Evolutionary conservation across 2,329 filamentous ascomycete genomes (phyloP).

Genomic region (Chaetomium strumarium): DNA sequence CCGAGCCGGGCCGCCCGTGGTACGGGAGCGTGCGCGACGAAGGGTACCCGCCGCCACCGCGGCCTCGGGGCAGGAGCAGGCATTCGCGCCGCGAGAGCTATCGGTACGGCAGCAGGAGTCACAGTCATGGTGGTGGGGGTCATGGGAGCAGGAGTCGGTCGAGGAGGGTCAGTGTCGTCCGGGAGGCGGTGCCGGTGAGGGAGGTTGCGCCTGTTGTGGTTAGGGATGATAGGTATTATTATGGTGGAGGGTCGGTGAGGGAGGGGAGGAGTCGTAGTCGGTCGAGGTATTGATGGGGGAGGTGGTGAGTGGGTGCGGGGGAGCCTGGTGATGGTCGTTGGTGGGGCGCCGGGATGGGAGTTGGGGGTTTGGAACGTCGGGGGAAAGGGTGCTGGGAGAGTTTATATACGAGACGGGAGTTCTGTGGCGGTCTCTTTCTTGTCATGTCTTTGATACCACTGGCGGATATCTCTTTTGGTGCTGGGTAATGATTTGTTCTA

Average conservation of each 20-base stretch:
- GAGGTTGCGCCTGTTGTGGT: slow-evolving; percentile 7
- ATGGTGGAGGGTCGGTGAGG: too few species aligned
- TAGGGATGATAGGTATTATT: background rate
- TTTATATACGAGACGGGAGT: too few species aligned
- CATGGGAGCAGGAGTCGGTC: slow-evolving; percentile 2
- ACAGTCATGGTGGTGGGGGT: slow-evolving; percentile 2
- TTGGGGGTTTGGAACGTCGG: too few species aligned
- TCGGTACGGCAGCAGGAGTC: background rate
- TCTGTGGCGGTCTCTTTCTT: too few species aligned
- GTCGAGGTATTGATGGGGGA: background rate
- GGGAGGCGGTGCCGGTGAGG: slow-evolving; percentile 11
- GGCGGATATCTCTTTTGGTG: too few species aligned
- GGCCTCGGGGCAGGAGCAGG: background rate
- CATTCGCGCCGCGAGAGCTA: background rate
- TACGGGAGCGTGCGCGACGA: slow-evolving; percentile 29
- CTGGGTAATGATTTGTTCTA: too few species aligned
- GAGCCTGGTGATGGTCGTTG: too few species aligned
- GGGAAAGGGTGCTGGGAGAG: too few species aligned
- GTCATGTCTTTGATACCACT: too few species aligned
- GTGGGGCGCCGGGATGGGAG: too few species aligned
- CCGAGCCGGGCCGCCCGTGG: slow-evolving; percentile 23
- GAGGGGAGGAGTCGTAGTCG: slow-evolving; percentile 1
- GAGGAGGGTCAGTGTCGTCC: slow-evolving; percentile 8
- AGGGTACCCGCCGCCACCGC: slow-evolving; percentile 14
- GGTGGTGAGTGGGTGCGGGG: background rate